Conservation (phyloP, 352 stramenopile genomes). For the Phytophthora pini region DNA sequence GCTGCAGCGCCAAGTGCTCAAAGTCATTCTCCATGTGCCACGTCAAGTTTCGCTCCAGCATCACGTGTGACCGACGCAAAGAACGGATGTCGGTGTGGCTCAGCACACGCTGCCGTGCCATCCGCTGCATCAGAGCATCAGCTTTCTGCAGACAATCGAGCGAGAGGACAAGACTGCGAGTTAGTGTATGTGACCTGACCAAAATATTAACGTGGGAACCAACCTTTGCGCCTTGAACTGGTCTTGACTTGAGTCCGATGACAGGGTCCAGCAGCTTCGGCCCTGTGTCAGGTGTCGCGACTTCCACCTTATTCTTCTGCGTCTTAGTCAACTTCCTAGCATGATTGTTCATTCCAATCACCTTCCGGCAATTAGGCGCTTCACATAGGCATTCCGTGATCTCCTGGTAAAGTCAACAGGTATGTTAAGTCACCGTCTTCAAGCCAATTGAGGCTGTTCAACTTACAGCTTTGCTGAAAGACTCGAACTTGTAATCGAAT, state of each 20-base stretch:
- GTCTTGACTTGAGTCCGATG: constrained; percentile 40
- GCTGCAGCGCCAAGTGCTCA: constrained; percentile 58
- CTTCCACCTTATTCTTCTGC: constrained; percentile 27
- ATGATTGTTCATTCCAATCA: constrained; percentile 79
- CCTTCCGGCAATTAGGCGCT: constrained; percentile 65
- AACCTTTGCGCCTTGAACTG: constrained; percentile 54
- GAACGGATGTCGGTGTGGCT: constrained; percentile 54
- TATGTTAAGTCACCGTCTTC: constrained; percentile 2
- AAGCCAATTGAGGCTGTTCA: not conserved
- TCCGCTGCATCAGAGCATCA: constrained; percentile 65
- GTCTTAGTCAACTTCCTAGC: constrained; percentile 35
- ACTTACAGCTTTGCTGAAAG: constrained; percentile 38
- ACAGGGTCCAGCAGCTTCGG: constrained; percentile 57
- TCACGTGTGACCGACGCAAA: constrained; percentile 56
- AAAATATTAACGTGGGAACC: not conserved
- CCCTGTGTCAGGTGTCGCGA: not conserved
- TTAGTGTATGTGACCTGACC: not conserved
- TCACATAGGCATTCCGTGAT: constrained; percentile 77
- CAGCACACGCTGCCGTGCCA: constrained; percentile 59
- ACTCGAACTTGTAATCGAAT: constrained; percentile 94
- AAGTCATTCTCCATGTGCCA: constrained; percentile 67
- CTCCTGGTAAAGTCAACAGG: constrained; percentile 45
- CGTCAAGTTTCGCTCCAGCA: constrained; percentile 67
- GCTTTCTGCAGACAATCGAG: constrained; percentile 44
- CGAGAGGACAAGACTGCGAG: not conserved